Evolutionary conservation across 1,284 basidiomycete species (phyloP).

Genomic region (Spongispora temasekensis): DNA sequence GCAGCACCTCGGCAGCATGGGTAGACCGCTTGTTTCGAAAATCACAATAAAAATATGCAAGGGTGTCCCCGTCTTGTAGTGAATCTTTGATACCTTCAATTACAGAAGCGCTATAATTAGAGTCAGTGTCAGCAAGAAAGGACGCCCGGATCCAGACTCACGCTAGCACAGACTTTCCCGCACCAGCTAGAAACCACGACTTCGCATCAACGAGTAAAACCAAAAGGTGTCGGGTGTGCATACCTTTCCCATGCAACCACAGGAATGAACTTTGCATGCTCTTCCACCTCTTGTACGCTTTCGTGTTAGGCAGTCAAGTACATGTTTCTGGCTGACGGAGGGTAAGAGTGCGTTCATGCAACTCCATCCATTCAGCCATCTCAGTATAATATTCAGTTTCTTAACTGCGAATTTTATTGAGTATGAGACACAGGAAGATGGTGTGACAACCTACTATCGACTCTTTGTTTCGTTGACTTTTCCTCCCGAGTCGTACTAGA

Average conservation of each 20-base stretch:
- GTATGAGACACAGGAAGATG: neutral
- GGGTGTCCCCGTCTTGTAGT: neutral
- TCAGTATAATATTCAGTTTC: neutral
- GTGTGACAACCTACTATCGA: conserved; percentile 1
- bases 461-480: neutral
- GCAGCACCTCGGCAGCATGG: conserved; percentile 7
- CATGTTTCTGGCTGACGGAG: conserved; percentile 16
- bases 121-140: neutral
- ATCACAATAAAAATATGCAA: conserved; percentile 13
- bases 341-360: conserved; percentile 4
- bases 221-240: neutral
- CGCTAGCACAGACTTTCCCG: conserved; percentile 24
- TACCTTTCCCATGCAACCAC: conserved; percentile 21
- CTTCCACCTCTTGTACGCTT: conserved; percentile 12
- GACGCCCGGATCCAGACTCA: conserved; percentile 9
- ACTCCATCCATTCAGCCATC: conserved; percentile 4
- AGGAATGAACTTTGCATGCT: conserved; percentile 7
- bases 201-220: neutral
- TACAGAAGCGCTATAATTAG: conserved; percentile 5
- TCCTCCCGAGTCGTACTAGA: neutral
- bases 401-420: neutral
- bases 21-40: conserved; percentile 12
- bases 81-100: conserved; percentile 10
- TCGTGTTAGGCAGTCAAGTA: conserved; percentile 8
- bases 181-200: neutral